Conservation (phyloP, 2,329 filamentous ascomycete genomes). For the Xylariaceae sp. region DNA sequence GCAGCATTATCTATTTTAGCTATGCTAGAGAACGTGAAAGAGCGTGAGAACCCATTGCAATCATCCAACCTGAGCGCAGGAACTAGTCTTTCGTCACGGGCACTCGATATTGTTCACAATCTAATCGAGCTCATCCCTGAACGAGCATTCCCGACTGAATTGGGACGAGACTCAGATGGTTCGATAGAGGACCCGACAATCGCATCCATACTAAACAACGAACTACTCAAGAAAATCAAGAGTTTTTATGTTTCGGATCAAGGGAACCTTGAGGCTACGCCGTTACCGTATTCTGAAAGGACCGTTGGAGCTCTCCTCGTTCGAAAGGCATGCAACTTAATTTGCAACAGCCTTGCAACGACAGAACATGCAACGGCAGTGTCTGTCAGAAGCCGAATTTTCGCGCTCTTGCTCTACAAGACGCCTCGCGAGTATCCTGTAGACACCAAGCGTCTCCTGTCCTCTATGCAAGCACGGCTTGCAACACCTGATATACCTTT, state of each 20-base stretch:
- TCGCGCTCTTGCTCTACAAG: conserved; percentile 62
- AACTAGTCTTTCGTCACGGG: conserved; percentile 34
- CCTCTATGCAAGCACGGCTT: conserved; percentile 54
- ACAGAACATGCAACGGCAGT: conserved; percentile 49
- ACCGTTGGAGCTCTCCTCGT: conserved; percentile 65
- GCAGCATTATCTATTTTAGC: conserved; percentile 66
- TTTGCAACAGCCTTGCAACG: conserved; percentile 50
- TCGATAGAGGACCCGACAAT: conserved; percentile 34
- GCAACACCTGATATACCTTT: conserved; percentile 49
- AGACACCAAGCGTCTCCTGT: conserved; percentile 52
- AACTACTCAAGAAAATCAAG: conserved; percentile 63
- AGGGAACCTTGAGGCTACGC: conserved; percentile 65
- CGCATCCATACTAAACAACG: conserved; percentile 45
- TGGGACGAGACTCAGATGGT: conserved; percentile 26
- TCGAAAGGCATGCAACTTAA: conserved; percentile 58
- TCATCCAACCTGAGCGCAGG: conserved; percentile 26
- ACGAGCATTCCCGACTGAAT: conserved; percentile 55
- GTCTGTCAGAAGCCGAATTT: conserved; percentile 60
- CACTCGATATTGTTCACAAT: conserved; percentile 54
- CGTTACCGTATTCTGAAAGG: conserved; percentile 60
- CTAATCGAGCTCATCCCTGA: conserved; percentile 68
- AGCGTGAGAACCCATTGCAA: conserved; percentile 33
- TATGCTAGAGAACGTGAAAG: conserved; percentile 60
- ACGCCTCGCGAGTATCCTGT: conserved; percentile 48
- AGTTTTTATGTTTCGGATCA: conserved; percentile 72